Percentiles rank a stretch among this genome's conserved stretches.
phyloP scores from a whole-genome alignment of 768 basidiomycete genomes.

The Rhodotorula graminis region DNA sequence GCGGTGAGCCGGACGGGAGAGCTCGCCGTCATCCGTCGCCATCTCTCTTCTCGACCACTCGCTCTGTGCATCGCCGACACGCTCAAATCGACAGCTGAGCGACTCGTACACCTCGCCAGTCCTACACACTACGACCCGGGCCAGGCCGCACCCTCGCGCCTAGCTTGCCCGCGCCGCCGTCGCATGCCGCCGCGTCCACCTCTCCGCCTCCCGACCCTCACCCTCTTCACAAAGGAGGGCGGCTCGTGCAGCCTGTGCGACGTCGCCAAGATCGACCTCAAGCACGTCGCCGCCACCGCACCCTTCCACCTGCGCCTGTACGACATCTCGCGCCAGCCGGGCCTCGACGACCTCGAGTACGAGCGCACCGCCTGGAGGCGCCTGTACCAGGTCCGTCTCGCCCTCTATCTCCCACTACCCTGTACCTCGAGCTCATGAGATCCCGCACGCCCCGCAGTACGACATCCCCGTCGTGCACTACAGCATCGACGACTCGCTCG shows the following conservation, averaged over 20 bases:
- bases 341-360: conserved; percentile 8
- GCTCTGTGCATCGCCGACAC: no score
- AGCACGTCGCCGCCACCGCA: background rate
- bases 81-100: no score
- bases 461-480: conserved; percentile 37
- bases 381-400: conserved; percentile 27
- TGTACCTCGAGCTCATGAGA: background rate
- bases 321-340: conserved; percentile 15
- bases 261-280: conserved; percentile 34
- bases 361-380: conserved; percentile 27
- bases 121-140: no score
- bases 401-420: no score
- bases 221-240: conserved; percentile 21
- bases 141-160: no score
- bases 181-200: background rate
- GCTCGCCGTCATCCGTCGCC: no score
- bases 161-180: background rate
- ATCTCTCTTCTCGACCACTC: no score
- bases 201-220: conserved; percentile 22
- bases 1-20: no score
- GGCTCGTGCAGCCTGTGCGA: conserved; percentile 25
- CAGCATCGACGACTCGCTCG: conserved; percentile 14
- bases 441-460: conserved; percentile 1
- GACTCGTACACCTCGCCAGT: no score
- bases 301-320: conserved; percentile 29